Conservation (phyloP, 148 eudicot species). For the Nepenthes gracilis region DNA sequence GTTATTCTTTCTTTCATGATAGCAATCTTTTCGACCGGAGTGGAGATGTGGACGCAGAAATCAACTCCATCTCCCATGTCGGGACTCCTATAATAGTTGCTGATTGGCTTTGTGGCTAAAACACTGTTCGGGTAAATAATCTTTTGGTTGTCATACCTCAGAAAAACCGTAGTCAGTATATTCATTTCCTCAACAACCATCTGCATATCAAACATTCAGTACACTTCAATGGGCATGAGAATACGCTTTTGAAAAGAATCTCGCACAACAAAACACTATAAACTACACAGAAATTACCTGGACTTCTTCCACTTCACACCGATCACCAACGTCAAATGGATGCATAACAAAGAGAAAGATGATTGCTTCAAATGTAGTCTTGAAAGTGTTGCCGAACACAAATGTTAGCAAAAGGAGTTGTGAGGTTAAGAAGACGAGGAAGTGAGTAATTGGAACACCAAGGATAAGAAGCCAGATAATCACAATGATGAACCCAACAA, state of each 20-base stretch:
- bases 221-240: background rate
- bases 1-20: constrained; percentile 64
- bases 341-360: constrained; percentile 69
- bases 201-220: constrained; percentile 15
- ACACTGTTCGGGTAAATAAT: constrained; percentile 69
- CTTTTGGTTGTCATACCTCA: constrained; percentile 67
- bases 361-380: constrained; percentile 81
- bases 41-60: constrained; percentile 60
- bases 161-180: constrained; percentile 60
- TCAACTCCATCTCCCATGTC: constrained; percentile 80
- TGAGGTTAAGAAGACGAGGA: constrained; percentile 56
- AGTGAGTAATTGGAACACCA: constrained; percentile 44
- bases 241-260: background rate
- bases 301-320: constrained; percentile 53
- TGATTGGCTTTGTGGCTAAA: constrained; percentile 60
- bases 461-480: constrained; percentile 65
- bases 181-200: constrained; percentile 92
- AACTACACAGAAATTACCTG: constrained; percentile 32
- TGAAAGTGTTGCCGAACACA: constrained; percentile 62
- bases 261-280: background rate
- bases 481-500: constrained; percentile 31
- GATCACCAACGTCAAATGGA: constrained; percentile 59
- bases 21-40: constrained; percentile 56
- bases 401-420: constrained; percentile 51
- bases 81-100: constrained; percentile 75